These are phyloP conservation scores for Prunus armeniaca DNA, from an alignment of 306 rosid species.

Conservation along the genomic window DNA sequence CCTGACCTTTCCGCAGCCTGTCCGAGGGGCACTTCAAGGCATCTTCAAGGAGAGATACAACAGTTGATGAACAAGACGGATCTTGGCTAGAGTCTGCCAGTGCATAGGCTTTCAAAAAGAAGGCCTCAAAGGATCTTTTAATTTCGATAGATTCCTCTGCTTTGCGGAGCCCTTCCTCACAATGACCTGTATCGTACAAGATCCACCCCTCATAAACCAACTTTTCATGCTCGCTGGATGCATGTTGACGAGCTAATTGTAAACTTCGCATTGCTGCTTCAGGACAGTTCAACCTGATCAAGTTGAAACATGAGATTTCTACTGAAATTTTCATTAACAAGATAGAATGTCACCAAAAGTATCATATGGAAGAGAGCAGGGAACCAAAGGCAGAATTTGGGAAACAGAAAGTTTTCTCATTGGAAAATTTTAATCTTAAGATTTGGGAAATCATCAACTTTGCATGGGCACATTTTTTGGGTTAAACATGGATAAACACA, in stretches of 20 bases:
- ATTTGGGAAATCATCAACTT: background rate
- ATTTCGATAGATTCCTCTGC: slow-evolving; percentile 85
- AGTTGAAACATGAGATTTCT: slow-evolving; percentile 23
- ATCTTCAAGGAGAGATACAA: slow-evolving; percentile 79
- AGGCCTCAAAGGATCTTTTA: slow-evolving; percentile 89
- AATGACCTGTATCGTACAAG: slow-evolving; percentile 87
- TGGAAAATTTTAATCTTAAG: background rate
- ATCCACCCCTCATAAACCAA: slow-evolving; percentile 95
- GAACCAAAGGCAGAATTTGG: slow-evolving; percentile 6
- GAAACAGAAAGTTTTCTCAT: background rate
- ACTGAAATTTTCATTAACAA: background rate
- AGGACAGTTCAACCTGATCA: slow-evolving; percentile 81
- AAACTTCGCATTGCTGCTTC: slow-evolving; percentile 91
- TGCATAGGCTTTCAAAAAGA: slow-evolving; percentile 89
- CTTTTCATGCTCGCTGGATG: slow-evolving; percentile 75
- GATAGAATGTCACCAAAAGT: background rate
- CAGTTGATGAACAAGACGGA: slow-evolving; percentile 69
- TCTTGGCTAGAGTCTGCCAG: slow-evolving; percentile 82
- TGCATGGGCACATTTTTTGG: background rate
- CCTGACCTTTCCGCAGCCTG: slow-evolving; percentile 96
- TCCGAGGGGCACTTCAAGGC: slow-evolving; percentile 93
- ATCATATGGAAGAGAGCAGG: slow-evolving; percentile 14
- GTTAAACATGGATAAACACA: background rate
- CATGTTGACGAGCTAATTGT: slow-evolving; percentile 85
- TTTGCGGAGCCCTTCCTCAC: slow-evolving; percentile 82